Evolutionary conservation across 163 green algal species (phyloP).

Genomic region (Dunaliella salina): DNA sequence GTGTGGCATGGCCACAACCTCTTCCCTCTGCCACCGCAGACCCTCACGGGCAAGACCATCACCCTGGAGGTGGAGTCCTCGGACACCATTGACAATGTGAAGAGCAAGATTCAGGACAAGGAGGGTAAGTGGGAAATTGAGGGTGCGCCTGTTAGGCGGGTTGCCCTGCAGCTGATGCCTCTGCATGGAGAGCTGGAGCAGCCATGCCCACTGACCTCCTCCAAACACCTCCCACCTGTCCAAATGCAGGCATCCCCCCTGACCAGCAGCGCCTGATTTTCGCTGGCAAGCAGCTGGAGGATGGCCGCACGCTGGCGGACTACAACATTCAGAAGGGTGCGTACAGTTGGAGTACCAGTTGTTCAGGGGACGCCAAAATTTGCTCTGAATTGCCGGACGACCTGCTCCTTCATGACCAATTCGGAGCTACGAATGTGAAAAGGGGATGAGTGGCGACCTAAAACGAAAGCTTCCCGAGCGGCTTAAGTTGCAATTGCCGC

Average conservation of each 20-base stretch:
- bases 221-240: neutral
- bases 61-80: slow-evolving; percentile 91
- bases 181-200: neutral
- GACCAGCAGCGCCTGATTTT: slow-evolving; percentile 98
- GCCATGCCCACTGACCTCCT: neutral
- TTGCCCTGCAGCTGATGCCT: neutral
- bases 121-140: slow-evolving; percentile 52
- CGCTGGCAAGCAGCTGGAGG: slow-evolving; percentile 96
- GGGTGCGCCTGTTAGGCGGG: neutral
- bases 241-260: slow-evolving; percentile 72
- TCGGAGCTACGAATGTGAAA: neutral
- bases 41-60: slow-evolving; percentile 65
- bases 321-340: slow-evolving; percentile 74
- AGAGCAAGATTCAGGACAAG: slow-evolving; percentile 94
- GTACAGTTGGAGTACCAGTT: neutral
- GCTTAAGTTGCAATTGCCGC: too few species aligned
- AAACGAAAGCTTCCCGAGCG: neutral
- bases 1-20: neutral
- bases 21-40: slow-evolving; percentile 12
- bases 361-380: neutral
- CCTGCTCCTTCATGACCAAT: neutral
- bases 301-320: slow-evolving; percentile 73
- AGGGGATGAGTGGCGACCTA: neutral
- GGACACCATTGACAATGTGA: slow-evolving; percentile 95
- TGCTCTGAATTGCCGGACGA: neutral